A percentile compares a stretch with the other conserved stretches of the same genome.
phyloP scores from a whole-genome alignment of 148 eudicot genomes.

The Drosera capensis region DNA sequence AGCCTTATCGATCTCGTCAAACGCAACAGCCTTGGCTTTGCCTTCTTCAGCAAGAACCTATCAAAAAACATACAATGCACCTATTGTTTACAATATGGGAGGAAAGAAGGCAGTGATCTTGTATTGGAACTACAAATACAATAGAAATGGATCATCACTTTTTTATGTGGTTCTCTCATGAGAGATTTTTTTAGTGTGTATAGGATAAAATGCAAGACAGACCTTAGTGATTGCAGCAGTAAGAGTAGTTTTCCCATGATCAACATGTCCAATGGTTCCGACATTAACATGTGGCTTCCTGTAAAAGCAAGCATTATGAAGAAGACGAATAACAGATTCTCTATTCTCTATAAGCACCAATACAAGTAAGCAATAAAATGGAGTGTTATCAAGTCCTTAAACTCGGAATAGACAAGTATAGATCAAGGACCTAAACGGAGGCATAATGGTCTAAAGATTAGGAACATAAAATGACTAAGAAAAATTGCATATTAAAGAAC shows the following conservation, averaged over 20 bases:
- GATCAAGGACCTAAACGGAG: too few species aligned
- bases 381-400: too few species aligned
- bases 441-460: too few species aligned
- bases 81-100: not conserved
- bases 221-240: conserved; percentile 98
- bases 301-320: conserved; percentile 7
- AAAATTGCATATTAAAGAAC: too few species aligned
- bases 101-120: not conserved
- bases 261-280: conserved; percentile 94
- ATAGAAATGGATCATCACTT: not conserved
- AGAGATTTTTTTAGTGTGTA: not conserved
- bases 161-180: too few species aligned
- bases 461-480: too few species aligned
- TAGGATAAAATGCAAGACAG: conserved; percentile 7
- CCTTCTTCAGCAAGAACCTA: conserved; percentile 88
- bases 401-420: too few species aligned
- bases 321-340: not conserved
- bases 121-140: not conserved
- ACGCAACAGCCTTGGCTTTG: conserved; percentile 84
- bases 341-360: too few species aligned
- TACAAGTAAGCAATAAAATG: too few species aligned
- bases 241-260: conserved; percentile 93
- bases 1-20: conserved; percentile 94
- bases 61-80: not conserved
- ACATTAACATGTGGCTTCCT: conserved; percentile 96